phyloP scores from a whole-genome alignment of 2,329 filamentous ascomycete species.

The Cyphellophora attinorum region DNA sequence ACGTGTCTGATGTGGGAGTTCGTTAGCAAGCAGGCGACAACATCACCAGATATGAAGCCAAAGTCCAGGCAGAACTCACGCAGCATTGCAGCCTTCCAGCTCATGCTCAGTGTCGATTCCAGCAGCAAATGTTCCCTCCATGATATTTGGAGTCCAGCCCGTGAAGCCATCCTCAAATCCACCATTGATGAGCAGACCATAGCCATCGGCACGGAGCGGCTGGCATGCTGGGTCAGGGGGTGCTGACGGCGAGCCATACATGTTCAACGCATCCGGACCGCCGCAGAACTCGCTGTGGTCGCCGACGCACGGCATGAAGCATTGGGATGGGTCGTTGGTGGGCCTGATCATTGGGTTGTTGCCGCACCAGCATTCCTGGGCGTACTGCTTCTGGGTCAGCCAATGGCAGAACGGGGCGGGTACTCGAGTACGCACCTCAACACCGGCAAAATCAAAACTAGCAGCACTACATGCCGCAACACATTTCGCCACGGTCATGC shows the following conservation, averaged over 20 bases:
- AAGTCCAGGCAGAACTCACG: no score
- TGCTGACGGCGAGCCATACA: conserved; percentile 8
- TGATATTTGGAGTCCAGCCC: not conserved
- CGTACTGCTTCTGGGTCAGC: no score
- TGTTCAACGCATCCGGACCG: conserved; percentile 15
- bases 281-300: conserved; percentile 20
- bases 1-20: not conserved
- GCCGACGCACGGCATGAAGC: conserved; percentile 16
- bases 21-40: no score
- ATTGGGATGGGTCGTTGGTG: conserved; percentile 4
- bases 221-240: not conserved
- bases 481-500: conserved; percentile 19
- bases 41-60: no score
- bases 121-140: not conserved
- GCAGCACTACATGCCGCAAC: conserved; percentile 7
- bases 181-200: conserved; percentile 47
- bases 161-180: conserved; percentile 38
- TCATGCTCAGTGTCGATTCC: not conserved
- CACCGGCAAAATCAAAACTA: not conserved
- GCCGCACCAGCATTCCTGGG: conserved; percentile 25
- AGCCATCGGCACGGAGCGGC: conserved; percentile 36
- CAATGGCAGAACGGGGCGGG: no score
- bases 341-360: conserved; percentile 11
- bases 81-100: not conserved
- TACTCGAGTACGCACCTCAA: no score